Percentiles rank a stretch among this genome's conserved stretches.
Evolutionary conservation across 192 early-diverging fungal genomes (phyloP).

Genomic region (Haplosporangium gracile): DNA sequence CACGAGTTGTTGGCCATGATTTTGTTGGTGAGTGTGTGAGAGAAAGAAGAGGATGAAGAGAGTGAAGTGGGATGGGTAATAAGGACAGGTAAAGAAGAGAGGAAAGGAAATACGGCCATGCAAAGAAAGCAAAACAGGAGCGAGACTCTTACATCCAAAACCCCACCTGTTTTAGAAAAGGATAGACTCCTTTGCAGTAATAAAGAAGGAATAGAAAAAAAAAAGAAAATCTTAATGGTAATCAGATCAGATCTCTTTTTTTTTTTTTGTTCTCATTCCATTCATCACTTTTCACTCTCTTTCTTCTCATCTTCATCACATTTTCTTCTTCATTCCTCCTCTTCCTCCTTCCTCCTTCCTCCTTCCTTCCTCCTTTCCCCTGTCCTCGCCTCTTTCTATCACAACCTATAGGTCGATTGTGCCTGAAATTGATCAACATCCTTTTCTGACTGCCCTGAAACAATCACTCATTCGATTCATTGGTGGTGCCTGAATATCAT

Average conservation of each 20-base stretch:
- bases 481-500: background rate
- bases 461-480: background rate
- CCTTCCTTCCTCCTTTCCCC: background rate
- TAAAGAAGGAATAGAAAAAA: conserved; percentile 11
- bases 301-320: background rate
- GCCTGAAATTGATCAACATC: background rate
- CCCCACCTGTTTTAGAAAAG: background rate
- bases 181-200: background rate
- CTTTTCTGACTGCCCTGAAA: background rate
- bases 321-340: background rate
- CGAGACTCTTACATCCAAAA: too few species aligned
- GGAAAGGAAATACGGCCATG: too few species aligned
- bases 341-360: background rate
- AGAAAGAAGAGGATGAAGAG: background rate
- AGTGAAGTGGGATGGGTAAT: too few species aligned
- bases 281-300: background rate
- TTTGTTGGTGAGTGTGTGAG: background rate
- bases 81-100: too few species aligned
- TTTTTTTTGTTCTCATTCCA: background rate
- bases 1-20: background rate
- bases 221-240: background rate
- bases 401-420: background rate
- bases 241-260: background rate
- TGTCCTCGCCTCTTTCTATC: too few species aligned
- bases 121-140: too few species aligned